Base-by-base conservation (phyloP, 2,329 filamentous ascomycete species). In the Septoria petroselini region DNA sequence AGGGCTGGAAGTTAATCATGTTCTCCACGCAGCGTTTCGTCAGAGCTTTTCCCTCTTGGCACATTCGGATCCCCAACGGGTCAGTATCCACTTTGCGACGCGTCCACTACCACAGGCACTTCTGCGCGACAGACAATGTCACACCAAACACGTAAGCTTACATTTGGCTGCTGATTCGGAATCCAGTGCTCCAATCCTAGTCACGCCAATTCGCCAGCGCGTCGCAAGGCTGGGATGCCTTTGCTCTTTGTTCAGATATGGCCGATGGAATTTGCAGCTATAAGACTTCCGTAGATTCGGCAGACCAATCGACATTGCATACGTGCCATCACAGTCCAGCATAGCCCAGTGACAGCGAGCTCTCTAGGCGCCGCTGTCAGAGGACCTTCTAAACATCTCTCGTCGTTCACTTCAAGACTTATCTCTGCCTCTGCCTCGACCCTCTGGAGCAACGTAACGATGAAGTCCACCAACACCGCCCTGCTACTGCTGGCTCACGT, bases 131-230 rank as follows among this genome's bases (percentile, higher is more conserved):
- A 30, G 12, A 7, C 5, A 9, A 19, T 19, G 30, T 14, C 29
- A 14, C 37, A 25, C 29, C 27, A 45, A 42, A 38, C 37, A 52
- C 49, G 49, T 47, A 47, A 52, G 39, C 48, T 50, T 43, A 35
- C 33, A 40, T 30, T 33, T 38, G 43, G 42, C 19, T 34, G 21
- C 39, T 34, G 43, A 38, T 45, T 12, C 29, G 42, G 34, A 21
- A 33, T 23, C 25, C 35, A 9, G 35, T 19, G 19, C 19, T 19
- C 35, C 15, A 15, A 34, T 29, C 34, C 39, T 38, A 30, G 19
- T 31, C 34, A 19, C 14, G 33, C 27, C 40, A 38, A 30, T 41
- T 38, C 19, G 43, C 34, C 34, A 30, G 21, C 39, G 38, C n/a
- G 35, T 48, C 21, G 21, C 39, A 48, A 17, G 49, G 38, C 49